Evolutionary conservation across 2,329 filamentous ascomycete genomes (phyloP), one percentile per base, ranked within the genome.

Genomic region (Trichophyton benhamiae): DNA sequence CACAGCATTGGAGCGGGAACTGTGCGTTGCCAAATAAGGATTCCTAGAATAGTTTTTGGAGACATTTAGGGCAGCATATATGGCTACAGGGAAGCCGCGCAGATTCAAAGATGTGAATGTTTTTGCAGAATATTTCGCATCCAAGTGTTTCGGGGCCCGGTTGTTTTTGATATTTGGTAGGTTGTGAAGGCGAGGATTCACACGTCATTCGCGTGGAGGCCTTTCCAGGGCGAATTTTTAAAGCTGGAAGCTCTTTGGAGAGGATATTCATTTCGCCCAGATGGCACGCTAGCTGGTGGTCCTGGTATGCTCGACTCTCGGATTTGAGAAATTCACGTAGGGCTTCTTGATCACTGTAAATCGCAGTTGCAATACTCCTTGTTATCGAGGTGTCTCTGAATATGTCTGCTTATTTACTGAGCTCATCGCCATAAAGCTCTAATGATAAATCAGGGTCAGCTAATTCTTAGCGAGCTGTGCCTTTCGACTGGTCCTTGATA

Each of bases 1-100:
- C 62, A 66, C 82, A 84, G 69, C 82, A 85, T 1, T 75, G 73
- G 0, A 82, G 81, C 0, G 82, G 83, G 61, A 83, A 85, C 0
- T 81, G 66, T 0, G 76, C 72, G 61, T 84, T 79, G 63, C 83
- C 79, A 0, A 62, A 70, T 22, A 80, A 72, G 0, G 79, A 73
- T 0, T 67, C 60, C 0, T 63, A n/a, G 67, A 84, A 80, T 0
- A 83, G 74, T 0, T 63, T 61, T 1, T 66, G 65, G 0, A 85
- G 65, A 65, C 83, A 85, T 0, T 63, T 64, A 0, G 68, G 67
- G 65, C 83, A 86, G 68, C 83, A 85, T 2, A 75, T 66, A 63
- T 85, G 80, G 0, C 63, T 46, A 62, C 72, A 75, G 1, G 69
- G 64, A 2, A 68, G 15, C 20, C 11, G 20, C 9, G n/a, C 15